Base-by-base conservation (phyloP, 192 early-diverging fungal species). In the Physocladia obscura region DNA sequence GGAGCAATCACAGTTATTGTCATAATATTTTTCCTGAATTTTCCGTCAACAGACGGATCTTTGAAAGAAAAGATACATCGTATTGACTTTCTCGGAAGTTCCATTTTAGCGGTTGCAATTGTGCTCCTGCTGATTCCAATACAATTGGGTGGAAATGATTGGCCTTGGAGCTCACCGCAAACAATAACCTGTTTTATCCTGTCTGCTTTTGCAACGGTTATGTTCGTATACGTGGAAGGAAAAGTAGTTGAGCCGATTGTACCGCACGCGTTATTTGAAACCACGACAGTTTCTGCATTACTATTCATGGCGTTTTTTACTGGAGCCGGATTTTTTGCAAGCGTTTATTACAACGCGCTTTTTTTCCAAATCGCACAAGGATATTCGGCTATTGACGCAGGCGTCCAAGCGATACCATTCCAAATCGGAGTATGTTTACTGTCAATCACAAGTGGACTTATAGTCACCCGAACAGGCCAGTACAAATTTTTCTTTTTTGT, bases 321-420 rank as follows among this genome's bases (percentile, higher is more conserved):
- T 13, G 80, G 80, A 21, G 49, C 51, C 13, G 17, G 55, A 35
- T 70, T 80, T 26, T 59, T 74, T 52, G 13, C 71, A 4, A 59
- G 69, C 13, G 82, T 90, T 15, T 92, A 87, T 69, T 94, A 92
- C 72, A 67, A 87, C 19, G 88, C 93, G 21, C 69, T 89, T 47
- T 95, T 87, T 74, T 92, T 94, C 75, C 86, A 93, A 74, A 80
- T 96, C 37, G 90, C 92, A 13, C 81, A 87, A 37, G 89, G 84
- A 19, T 86, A 89, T 24, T 68, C 74, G 21, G 90, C 93, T 0
- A 92, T 89, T 2, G 76, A 72, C 1, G 83, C 90, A 1, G 93
- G 93, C 52, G 61, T 91, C 5, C 81, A 90, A 51, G 73, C 89
- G 47, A 69, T 94, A 35, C 90, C 93, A 1, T 85, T 90, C 60